Base-by-base conservation (phyloP, 352 stramenopile genomes). In the Elongisporangium senticosum region DNA sequence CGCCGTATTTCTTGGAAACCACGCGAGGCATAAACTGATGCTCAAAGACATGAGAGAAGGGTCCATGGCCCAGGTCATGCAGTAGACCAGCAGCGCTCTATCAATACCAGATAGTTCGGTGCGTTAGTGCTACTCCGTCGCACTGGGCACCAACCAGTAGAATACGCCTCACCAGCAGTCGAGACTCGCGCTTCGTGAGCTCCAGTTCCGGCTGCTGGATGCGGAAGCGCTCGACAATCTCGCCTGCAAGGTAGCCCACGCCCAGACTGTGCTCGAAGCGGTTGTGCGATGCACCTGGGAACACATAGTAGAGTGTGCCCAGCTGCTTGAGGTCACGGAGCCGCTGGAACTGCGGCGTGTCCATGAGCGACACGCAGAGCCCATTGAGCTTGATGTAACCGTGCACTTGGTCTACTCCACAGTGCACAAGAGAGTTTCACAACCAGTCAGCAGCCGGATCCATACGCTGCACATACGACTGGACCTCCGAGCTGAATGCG, bases 211-310 rank as follows among this genome's bases (percentile, higher is more conserved):
- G 90, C 63, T 99, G 95, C 40, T 86, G 71, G 22, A 73, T 56
- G 24, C 79, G 73, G 63, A 99, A 92, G n/a, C 70, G 73, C 62
- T 84, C 71, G 43, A 95, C 79, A 6, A 97, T 87, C 64, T 90
- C 67, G 53, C 90, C 88, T 0, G 95, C 95, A n/a, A 98, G 71
- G 66, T 98, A 89, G 15, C 90, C 92, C 28, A 99, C 95, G 21
- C 97, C 97, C 4, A 99, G 59, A 11, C 79, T 97, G 71, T 99
- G 96, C 65, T 98, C 90, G 56, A 98, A 98, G n/a, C 96, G 80
- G 55, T 91, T 97, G 71, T 99, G 96, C 49, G 85, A 93, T 1
- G 77, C 90, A 33, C 77, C 88, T 0, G 89, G 84, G 68, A 97
- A 92, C 20, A 93, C 79, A 50, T 93, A 90, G 65, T 90, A 93